Evolutionary conservation across 768 basidiomycete species (phyloP).

Genomic region (Pisolithus microcarpus): DNA sequence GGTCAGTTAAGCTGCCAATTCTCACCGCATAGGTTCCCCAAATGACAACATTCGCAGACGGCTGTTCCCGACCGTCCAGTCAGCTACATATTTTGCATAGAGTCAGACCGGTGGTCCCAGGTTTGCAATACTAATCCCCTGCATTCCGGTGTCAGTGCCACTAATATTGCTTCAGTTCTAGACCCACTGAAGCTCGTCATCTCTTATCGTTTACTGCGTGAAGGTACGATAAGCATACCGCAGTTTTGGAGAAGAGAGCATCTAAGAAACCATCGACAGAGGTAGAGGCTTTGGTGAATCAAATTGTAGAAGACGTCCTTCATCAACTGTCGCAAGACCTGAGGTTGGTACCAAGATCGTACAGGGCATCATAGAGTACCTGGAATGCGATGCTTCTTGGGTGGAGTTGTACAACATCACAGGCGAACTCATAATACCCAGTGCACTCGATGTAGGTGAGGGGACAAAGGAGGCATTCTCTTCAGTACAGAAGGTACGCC

Average conservation of each 20-base stretch:
- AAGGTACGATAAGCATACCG: slow-evolving; percentile 44
- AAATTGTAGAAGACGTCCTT: slow-evolving; percentile 38
- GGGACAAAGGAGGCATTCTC: slow-evolving; percentile 19
- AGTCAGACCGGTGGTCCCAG: slow-evolving; percentile 54
- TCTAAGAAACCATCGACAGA: slow-evolving; percentile 35
- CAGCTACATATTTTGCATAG: slow-evolving; percentile 76
- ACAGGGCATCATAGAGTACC: slow-evolving; percentile 44
- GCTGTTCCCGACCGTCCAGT: slow-evolving; percentile 70
- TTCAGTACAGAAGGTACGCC: slow-evolving; percentile 28
- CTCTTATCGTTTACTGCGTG: slow-evolving; percentile 71
- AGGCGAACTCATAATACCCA: slow-evolving; percentile 59
- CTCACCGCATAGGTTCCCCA: not conserved
- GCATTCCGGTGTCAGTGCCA: slow-evolving; percentile 4
- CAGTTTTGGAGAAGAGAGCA: not conserved
- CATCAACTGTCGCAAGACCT: slow-evolving; percentile 26
- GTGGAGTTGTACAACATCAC: slow-evolving; percentile 63
- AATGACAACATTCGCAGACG: slow-evolving; percentile 41
- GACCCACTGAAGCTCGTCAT: slow-evolving; percentile 61
- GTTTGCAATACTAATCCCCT: slow-evolving; percentile 28
- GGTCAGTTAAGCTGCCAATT: slow-evolving; percentile 30
- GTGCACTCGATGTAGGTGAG: slow-evolving; percentile 24
- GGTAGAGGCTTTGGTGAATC: slow-evolving; percentile 55
- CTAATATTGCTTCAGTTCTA: slow-evolving; percentile 37
- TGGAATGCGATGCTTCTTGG: slow-evolving; percentile 62
- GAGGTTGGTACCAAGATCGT: slow-evolving; percentile 39